Percentiles rank a stretch among this genome's conserved stretches.
Evolutionary conservation across 768 basidiomycete genomes (phyloP).

Genomic region (Agrocybe chaxingu): DNA sequence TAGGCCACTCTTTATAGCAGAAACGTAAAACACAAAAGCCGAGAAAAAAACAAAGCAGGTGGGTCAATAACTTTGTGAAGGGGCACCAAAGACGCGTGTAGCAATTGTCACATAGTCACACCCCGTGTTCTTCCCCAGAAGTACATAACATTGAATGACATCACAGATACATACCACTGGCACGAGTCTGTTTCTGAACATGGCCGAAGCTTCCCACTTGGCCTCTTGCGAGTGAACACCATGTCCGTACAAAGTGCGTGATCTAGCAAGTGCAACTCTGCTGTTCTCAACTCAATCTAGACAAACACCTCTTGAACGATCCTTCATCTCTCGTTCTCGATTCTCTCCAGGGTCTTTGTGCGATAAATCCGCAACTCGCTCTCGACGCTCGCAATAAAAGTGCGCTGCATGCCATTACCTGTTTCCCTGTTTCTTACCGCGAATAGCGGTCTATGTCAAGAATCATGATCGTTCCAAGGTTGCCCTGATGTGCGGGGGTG

Average conservation of each 20-base stretch:
- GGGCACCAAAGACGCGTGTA: neutral
- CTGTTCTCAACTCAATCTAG: constrained; percentile 15
- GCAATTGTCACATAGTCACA: neutral
- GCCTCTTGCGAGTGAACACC: neutral
- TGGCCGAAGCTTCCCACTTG: constrained; percentile 8
- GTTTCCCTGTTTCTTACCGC: constrained; percentile 2
- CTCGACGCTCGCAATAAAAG: constrained; percentile 74
- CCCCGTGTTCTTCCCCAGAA: neutral
- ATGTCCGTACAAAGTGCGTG: constrained; percentile 38
- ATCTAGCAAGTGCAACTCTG: neutral
- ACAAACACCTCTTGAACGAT: constrained; percentile 79
- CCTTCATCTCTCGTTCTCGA: constrained; percentile 72
- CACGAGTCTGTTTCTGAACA: neutral
- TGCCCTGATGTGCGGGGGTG: constrained; percentile 79
- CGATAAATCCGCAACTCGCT: constrained; percentile 66
- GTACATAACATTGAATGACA: neutral
- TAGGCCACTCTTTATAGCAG: constrained; percentile 17
- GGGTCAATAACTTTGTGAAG: constrained; percentile 7
- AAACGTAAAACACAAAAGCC: constrained; percentile 6
- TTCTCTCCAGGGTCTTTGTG: constrained; percentile 70
- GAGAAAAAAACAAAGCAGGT: constrained; percentile 14
- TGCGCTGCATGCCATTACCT: constrained; percentile 22
- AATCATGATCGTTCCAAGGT: constrained; percentile 63
- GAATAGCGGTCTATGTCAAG: constrained; percentile 60
- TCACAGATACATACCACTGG: neutral